Evolutionary conservation across 2,329 filamentous ascomycete species (phyloP), one percentile per base, ranked within the genome.

Genomic region (Fusarium cicatricum): DNA sequence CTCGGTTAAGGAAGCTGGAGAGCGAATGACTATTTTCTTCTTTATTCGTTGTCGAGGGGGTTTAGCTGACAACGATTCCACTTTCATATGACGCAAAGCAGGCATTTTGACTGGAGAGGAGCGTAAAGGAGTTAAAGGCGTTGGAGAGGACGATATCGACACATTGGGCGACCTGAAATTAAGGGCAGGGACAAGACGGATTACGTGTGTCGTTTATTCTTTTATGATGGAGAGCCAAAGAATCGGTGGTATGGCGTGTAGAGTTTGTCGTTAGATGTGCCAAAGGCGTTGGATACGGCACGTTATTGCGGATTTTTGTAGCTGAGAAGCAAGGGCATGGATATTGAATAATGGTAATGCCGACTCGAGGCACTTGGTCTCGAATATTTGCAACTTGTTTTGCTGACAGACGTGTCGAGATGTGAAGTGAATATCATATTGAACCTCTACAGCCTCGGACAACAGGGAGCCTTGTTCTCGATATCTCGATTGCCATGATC

Each of bases 261-360:
- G 46, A 57, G 56, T 38, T 52, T 50, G 21, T 50, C 52, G 38
- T 43, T 40, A 45, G 57, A 42, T 19, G 43, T 52, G 49, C 47
- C 40, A 42, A 41, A 51, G 43, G 23, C 44, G 47, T 65, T 67
- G 67, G 66, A 55, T 66, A 67, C 43, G 62, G 34, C 45, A 53
- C 31, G 37, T 32, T 38, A 6, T 28, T 49, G 45, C 45, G 51
- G 28, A 49, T 47, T 44, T 7, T 47, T 60, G 54, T 43, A 52
- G 34, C 41, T 49, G 52, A 51, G 52, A 45, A 49, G 45, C 53
- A 57, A 43, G 34, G 54, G 28, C 45, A 66, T 60, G 62, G 62
- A 59, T 70, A 71, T 65, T 69, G 55, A 69, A 55, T 71, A 71
- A 71, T 71, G 60, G 61, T 71, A 71, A 71, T 71, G 58, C 62